Evolutionary conservation across 1,139 yeast genomes (phyloP), one percentile per base, ranked within the genome.

Genomic region (Debaryomyces psychrophilus): DNA sequence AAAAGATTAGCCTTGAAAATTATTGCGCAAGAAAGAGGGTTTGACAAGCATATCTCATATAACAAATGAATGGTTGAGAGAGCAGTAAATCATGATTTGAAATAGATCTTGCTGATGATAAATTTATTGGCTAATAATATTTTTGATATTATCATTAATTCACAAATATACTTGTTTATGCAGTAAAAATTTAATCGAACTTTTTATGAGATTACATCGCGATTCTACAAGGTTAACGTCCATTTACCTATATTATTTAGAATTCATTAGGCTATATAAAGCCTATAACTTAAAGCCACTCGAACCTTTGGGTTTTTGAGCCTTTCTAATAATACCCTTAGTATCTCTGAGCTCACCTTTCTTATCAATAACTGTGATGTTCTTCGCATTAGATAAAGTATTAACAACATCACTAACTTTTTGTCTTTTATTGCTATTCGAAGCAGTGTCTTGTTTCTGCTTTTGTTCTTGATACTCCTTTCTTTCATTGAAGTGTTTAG

Each of bases 321-420:
- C 8, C 17, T 73, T 81, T 61, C 81, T 82, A 43, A 76, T 65
- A 46, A 85, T 82, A 61, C 96, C 96, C 56, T 76, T 77, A 48
- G 85, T 76, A 63, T 88, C 95, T 45, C 85, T 79, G 70, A 82
- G 79, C 59, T 84, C 84, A 59, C 97, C 97, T 64, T 81, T 79
- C 60, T 80, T 82, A 60, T 86, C 90, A 61, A 90, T 85, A 53
- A 89, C 81, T 1, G 95, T 87, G 57, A 90, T 82, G 57, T 89
- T 88, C 68, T 83, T 87, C 42, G 86, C 87, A 65, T 76, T 82
- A 48, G 87, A 75, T 57, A 89, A 79, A 0, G 95, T 85, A 58
- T 85, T 87, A 52, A 87, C 77, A 46, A 87, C 87, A 29, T 79
- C 80, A 45, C 84, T 81, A 53, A 77, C 79, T 67, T 79, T 78